Conservation (phyloP, 306 rosid genomes). For the Boehmeria nivea region DNA sequence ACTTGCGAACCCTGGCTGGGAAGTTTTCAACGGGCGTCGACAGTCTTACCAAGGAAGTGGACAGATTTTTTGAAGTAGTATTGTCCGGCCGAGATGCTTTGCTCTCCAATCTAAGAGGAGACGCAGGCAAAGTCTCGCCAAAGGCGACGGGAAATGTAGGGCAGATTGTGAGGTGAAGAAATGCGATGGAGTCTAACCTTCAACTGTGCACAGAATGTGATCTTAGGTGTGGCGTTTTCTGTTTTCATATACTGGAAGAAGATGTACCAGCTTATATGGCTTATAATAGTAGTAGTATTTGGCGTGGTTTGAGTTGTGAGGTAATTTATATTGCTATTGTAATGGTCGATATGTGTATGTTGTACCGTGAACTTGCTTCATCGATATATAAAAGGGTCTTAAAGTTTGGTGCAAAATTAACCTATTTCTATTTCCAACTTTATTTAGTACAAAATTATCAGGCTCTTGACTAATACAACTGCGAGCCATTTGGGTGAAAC, state of each 20-base stretch:
- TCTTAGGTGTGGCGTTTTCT: slow-evolving; percentile 31
- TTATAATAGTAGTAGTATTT: slow-evolving; percentile 21
- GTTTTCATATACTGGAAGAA: slow-evolving; percentile 30
- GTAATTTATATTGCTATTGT: slow-evolving; percentile 5
- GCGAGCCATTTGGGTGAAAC: too few species aligned
- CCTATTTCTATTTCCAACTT: too few species aligned
- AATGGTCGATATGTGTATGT: slow-evolving; percentile 31
- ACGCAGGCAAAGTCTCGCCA: slow-evolving; percentile 28
- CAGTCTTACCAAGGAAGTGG: slow-evolving; percentile 63
- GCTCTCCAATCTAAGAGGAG: slow-evolving; percentile 50
- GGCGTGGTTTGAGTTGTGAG: slow-evolving; percentile 28
- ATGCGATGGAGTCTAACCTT: slow-evolving; percentile 13
- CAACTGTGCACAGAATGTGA: slow-evolving; percentile 17
- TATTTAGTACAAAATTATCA: too few species aligned
- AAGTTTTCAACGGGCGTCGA: slow-evolving; percentile 64
- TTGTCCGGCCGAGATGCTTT: slow-evolving; percentile 63
- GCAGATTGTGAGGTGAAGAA: slow-evolving; percentile 30
- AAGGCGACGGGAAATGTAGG: slow-evolving; percentile 20
- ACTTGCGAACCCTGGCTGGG: slow-evolving; percentile 34
- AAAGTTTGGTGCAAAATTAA: too few species aligned
- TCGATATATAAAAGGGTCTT: slow-evolving; percentile 23
- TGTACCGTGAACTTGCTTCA: slow-evolving; percentile 23
- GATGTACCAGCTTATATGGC: slow-evolving; percentile 32
- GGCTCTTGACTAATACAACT: too few species aligned
- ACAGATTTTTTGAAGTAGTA: slow-evolving; percentile 54